Conservation (phyloP, 2,329 filamentous ascomycete species). For the Monosporascus sp. region DNA sequence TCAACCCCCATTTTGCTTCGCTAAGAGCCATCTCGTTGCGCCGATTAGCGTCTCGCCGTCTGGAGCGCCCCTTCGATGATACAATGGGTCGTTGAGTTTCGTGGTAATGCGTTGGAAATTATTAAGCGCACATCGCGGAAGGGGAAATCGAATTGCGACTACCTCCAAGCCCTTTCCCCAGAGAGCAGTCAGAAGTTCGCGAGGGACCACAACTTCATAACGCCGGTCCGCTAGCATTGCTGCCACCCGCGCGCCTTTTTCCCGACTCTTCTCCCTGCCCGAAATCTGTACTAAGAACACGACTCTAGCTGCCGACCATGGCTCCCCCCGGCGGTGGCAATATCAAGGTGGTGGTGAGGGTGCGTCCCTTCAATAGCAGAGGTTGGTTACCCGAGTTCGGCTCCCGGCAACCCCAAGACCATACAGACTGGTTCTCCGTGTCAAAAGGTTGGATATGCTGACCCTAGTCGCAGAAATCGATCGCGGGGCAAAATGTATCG, state of each 20-base stretch:
- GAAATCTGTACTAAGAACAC: not conserved
- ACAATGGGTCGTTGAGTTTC: not conserved
- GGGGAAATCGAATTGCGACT: not conserved
- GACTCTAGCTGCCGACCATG: conserved; percentile 39
- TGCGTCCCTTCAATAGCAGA: conserved; percentile 92
- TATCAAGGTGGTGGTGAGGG: conserved; percentile 98
- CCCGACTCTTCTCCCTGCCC: not conserved
- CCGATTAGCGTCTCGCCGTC: not conserved
- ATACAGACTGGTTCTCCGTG: not conserved
- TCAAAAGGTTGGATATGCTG: conserved; percentile 7
- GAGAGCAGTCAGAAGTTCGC: not conserved
- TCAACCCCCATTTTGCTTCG: not conserved
- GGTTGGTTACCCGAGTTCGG: conserved; percentile 45
- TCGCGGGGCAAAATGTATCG: conserved; percentile 89
- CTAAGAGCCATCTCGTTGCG: not conserved
- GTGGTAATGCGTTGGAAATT: not conserved
- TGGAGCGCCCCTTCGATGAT: not conserved
- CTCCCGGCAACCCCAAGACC: not conserved
- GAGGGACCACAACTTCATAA: not conserved
- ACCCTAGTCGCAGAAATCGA: conserved; percentile 67
- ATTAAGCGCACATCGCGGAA: not conserved
- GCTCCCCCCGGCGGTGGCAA: conserved; percentile 75
- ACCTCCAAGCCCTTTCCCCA: not conserved
- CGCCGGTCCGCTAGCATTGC: not conserved
- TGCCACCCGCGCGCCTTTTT: not conserved